These are phyloP conservation scores for Trifolium dubium DNA, from an alignment of 306 rosid genomes.

Conservation along the genomic window DNA sequence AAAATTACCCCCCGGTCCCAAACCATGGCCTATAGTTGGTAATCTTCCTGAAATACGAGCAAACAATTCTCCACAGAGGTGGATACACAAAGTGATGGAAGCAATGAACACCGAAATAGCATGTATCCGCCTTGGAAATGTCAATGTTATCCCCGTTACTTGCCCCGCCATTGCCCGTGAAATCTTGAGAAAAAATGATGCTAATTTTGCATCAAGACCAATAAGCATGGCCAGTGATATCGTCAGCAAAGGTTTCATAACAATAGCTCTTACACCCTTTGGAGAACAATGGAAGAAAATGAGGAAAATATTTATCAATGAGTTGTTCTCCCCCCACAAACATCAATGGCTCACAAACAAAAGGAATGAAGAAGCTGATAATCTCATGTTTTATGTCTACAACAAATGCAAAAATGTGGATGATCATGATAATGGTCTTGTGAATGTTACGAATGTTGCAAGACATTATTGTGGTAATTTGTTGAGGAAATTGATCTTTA, in stretches of 20 bases:
- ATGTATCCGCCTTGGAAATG: constrained; percentile 52
- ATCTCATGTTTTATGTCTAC: constrained; percentile 43
- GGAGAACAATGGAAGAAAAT: constrained; percentile 49
- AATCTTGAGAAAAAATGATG: constrained; percentile 51
- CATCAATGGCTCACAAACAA: constrained; percentile 42
- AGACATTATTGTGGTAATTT: constrained; percentile 46
- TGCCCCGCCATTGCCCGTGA: constrained; percentile 44
- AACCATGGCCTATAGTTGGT: constrained; percentile 57
- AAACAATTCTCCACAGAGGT: constrained; percentile 33
- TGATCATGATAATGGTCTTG: background rate
- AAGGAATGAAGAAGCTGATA: constrained; percentile 51
- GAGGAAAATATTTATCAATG: constrained; percentile 30
- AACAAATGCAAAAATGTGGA: constrained; percentile 5
- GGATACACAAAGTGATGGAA: constrained; percentile 52
- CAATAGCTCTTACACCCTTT: constrained; percentile 21
- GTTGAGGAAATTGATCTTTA: constrained; percentile 40
- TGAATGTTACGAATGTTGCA: constrained; percentile 38
- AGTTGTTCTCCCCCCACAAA: constrained; percentile 27
- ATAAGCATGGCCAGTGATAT: constrained; percentile 9
- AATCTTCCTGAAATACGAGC: constrained; percentile 48
- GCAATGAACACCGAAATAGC: constrained; percentile 50
- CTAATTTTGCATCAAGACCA: constrained; percentile 51
- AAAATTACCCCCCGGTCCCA: constrained; percentile 46
- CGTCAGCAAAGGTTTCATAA: constrained; percentile 30
- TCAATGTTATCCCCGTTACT: constrained; percentile 47